A percentile compares a stretch with the other conserved stretches of the same genome.
phyloP scores from a whole-genome alignment of 805 yeast genomes.

The Schizosaccharomyces lindneri region DNA sequence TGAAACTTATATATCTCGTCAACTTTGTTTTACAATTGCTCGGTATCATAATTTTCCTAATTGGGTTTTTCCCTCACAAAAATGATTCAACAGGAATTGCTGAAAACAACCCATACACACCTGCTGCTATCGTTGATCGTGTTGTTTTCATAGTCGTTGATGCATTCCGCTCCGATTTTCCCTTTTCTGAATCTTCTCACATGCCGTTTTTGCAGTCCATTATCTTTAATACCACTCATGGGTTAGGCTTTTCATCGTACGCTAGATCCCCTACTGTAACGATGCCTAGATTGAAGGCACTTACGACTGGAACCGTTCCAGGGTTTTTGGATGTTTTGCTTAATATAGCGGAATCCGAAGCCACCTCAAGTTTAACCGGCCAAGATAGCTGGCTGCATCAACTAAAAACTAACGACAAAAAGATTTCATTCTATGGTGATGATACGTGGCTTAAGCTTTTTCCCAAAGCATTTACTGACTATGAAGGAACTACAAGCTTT shows the following conservation, averaged over 20 bases:
- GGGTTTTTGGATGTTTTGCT: constrained; percentile 85
- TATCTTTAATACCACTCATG: constrained; percentile 38
- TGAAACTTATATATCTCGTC: background rate
- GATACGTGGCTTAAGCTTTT: constrained; percentile 92
- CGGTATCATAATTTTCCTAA: constrained; percentile 39
- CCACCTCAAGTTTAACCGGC: constrained; percentile 35
- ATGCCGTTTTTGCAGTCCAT: constrained; percentile 24
- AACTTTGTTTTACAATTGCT: constrained; percentile 17
- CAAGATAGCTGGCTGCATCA: constrained; percentile 82
- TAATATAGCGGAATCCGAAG: constrained; percentile 71
- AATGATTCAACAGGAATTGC: constrained; percentile 38
- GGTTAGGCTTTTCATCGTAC: constrained; percentile 71
- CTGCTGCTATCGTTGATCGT: constrained; percentile 29
- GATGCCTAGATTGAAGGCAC: constrained; percentile 62
- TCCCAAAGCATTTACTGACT: constrained; percentile 36
- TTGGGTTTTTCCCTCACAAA: constrained; percentile 85
- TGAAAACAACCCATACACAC: constrained; percentile 14
- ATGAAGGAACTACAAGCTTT: constrained; percentile 79
- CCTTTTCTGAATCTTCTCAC: constrained; percentile 38
- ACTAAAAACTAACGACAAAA: constrained; percentile 14
- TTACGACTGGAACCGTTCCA: constrained; percentile 80
- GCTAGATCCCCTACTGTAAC: constrained; percentile 97
- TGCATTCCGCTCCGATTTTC: constrained; percentile 72
- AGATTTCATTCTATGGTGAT: constrained; percentile 51
- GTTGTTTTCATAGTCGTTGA: constrained; percentile 70